Percentiles rank a stretch among this genome's conserved stretches.
phyloP scores from a whole-genome alignment of 1,139 yeast species.

The Pneumocystis carinii region DNA sequence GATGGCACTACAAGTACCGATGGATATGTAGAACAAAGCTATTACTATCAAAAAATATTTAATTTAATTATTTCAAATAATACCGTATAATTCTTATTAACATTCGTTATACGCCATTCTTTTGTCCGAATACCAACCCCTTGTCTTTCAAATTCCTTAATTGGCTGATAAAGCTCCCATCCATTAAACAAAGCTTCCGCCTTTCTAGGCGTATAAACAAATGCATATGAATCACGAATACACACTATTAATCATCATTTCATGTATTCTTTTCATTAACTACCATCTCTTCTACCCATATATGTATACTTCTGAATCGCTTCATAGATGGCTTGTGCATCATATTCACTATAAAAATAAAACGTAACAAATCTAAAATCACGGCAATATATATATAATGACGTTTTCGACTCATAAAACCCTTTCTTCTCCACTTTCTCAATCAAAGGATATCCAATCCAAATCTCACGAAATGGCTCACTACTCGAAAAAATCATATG shows the following conservation, averaged over 20 bases:
- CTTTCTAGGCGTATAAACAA: constrained; percentile 44
- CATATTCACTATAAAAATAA: constrained; percentile 46
- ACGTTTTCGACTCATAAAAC: constrained; percentile 31
- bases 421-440: constrained; percentile 45
- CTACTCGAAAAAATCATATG: constrained; percentile 53
- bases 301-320: constrained; percentile 55
- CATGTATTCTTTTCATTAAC: constrained; percentile 24
- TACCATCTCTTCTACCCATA: constrained; percentile 19
- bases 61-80: neutral
- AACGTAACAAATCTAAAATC: constrained; percentile 78
- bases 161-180: constrained; percentile 57
- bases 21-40: constrained; percentile 67
- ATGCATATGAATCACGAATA: constrained; percentile 40
- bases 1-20: constrained; percentile 50
- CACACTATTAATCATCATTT: constrained; percentile 27
- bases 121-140: constrained; percentile 22
- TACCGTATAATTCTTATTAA: constrained; percentile 46
- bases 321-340: constrained; percentile 58
- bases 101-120: constrained; percentile 54
- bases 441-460: constrained; percentile 88
- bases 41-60: neutral
- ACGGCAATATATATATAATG: constrained; percentile 59
- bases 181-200: constrained; percentile 42
- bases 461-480: constrained; percentile 41
- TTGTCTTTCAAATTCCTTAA: constrained; percentile 49